Base-by-base conservation (phyloP, 345 rosid genomes). In the Toxicodendron radicans region DNA sequence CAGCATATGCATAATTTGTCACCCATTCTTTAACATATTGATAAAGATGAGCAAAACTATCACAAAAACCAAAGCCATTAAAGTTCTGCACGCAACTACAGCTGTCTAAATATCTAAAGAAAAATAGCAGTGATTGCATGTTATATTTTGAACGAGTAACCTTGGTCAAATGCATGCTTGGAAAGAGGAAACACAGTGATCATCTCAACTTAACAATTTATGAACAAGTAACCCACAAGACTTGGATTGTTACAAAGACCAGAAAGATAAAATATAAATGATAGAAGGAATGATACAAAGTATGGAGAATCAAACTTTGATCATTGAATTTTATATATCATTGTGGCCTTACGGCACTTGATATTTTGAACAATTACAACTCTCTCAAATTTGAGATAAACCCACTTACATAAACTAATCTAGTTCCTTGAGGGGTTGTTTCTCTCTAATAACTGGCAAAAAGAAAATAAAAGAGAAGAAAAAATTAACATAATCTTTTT, bases 291-390 rank as follows among this genome's bases (percentile, higher is more conserved):
- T 6, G 9, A 2, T 27, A 27, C 30, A 1, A 30, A 18, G n/a
- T 9, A 17, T 43, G 45, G 24, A 71, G 8, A 33, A 7, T 59
- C 10, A 27, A 16, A 48, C 14, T 59, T 33, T 70, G 62, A 57
- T 20, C 33, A 38, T 18, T 58, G 20, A 60, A 57, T 18, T 23
- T 56, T 41, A 20, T 10, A 56, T 69, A 43, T 20, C 16, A 56
- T 69, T 53, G 45, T 66, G 12, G 72, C 83, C 83, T 80, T 80
- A 48, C 75, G 77, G 77, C 68, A 76, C 73, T 61, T 74, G 33
- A 75, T 75, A 30, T n/a, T 18, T 61, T 27, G 32, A 32, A 61
- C 46, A 48, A 33, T 24, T 43, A 33, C 27, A 33, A 45, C 13
- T 32, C 38, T 16, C 66, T 58, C 46, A 35, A 75, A 38, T 51